Percentiles rank a stretch among this genome's conserved stretches.
Conservation (phyloP, 768 basidiomycete species). For the Lentinus brumalis region DNA sequence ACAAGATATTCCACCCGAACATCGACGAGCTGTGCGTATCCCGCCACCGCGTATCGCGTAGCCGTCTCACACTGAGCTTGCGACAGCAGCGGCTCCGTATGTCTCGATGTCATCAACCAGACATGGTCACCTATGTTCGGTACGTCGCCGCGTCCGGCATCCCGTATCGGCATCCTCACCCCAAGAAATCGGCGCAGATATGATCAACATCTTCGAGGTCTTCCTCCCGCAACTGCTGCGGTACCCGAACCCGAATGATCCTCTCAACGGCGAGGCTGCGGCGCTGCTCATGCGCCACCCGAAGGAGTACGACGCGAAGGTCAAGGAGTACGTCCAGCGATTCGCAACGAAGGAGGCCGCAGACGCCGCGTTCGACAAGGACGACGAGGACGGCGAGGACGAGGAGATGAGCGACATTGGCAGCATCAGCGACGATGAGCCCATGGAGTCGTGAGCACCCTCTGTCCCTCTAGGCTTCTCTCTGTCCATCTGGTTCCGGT, state of each 20-base stretch:
- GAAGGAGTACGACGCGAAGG: slow-evolving; percentile 91
- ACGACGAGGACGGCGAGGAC: slow-evolving; percentile 70
- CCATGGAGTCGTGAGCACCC: slow-evolving; percentile 22
- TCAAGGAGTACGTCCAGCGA: slow-evolving; percentile 96
- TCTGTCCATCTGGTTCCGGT: not conserved
- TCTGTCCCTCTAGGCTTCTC: not conserved
- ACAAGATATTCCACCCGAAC: slow-evolving; percentile 99
- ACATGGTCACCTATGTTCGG: slow-evolving; percentile 99
- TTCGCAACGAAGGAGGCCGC: slow-evolving; percentile 91
- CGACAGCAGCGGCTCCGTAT: slow-evolving; percentile 91
- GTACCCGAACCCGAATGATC: slow-evolving; percentile 98
- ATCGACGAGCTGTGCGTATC: slow-evolving; percentile 94
- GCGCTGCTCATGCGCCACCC: slow-evolving; percentile 97
- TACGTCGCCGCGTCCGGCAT: slow-evolving; percentile 40
- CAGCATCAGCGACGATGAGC: slow-evolving; percentile 71
- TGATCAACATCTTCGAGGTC: slow-evolving; percentile 99
- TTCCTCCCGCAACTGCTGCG: slow-evolving; percentile 96
- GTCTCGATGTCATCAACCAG: slow-evolving; percentile 98
- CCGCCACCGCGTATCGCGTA: not conserved
- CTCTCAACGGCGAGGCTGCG: slow-evolving; percentile 96
- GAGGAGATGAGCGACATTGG: slow-evolving; percentile 89
- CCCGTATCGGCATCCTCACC: not conserved
- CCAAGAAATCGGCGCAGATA: slow-evolving; percentile 55
- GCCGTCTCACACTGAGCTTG: slow-evolving; percentile 5
- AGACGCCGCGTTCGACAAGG: slow-evolving; percentile 67